Evolutionary conservation across 2,329 filamentous ascomycete species (phyloP).

Genomic region (Magnaporthiopsis rhizophila): DNA sequence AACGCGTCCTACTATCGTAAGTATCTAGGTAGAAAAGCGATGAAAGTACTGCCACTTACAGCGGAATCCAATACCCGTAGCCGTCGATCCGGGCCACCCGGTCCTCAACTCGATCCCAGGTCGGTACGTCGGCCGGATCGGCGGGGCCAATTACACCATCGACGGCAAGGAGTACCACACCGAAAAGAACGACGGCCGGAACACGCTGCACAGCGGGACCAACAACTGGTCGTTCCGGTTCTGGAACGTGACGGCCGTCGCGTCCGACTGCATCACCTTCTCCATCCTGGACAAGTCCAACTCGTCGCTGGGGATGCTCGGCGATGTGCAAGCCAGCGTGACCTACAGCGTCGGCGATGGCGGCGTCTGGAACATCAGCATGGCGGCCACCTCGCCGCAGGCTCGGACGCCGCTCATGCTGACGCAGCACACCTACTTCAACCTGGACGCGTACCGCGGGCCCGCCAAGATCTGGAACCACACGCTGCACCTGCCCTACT

Average conservation of each 20-base stretch:
- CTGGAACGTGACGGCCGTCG: slow-evolving; percentile 51
- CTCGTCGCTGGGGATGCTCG: slow-evolving; percentile 53
- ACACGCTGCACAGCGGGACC: slow-evolving; percentile 50
- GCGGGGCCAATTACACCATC: slow-evolving; percentile 47
- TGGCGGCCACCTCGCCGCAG: slow-evolving; percentile 48
- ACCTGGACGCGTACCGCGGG: slow-evolving; percentile 57
- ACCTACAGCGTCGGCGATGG: slow-evolving; percentile 53
- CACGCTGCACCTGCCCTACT: slow-evolving; percentile 56
- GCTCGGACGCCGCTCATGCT: slow-evolving; percentile 49
- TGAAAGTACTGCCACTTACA: background rate
- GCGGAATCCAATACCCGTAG: slow-evolving; percentile 15
- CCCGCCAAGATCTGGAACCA: slow-evolving; percentile 51
- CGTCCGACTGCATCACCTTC: slow-evolving; percentile 50
- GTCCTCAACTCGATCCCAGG: slow-evolving; percentile 56
- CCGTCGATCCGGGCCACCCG: slow-evolving; percentile 41
- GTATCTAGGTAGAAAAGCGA: slow-evolving; percentile 9
- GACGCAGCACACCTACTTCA: slow-evolving; percentile 61
- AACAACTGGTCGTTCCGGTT: slow-evolving; percentile 57
- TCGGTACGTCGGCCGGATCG: slow-evolving; percentile 58
- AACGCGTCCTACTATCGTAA: slow-evolving; percentile 48
- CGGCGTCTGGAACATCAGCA: slow-evolving; percentile 51
- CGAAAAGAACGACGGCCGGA: slow-evolving; percentile 42
- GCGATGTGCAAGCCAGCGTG: slow-evolving; percentile 50
- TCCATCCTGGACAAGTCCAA: slow-evolving; percentile 51
- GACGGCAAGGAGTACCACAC: slow-evolving; percentile 45